phyloP scores from a whole-genome alignment of 2,329 filamentous ascomycete genomes.

The Curvularia hawaiiensis region DNA sequence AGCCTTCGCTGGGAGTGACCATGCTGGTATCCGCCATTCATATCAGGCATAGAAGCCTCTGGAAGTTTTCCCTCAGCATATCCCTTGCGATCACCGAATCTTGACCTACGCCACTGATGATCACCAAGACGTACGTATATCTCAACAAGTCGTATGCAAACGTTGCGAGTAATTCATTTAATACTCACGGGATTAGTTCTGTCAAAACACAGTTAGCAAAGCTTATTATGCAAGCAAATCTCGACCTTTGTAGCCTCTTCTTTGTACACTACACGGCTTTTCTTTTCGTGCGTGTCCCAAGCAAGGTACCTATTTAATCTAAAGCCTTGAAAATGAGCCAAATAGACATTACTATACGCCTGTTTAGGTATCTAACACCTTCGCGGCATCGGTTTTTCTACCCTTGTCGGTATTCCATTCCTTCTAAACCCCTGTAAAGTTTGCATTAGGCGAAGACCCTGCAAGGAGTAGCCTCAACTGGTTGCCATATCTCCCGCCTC shows the following conservation, averaged over 20 bases:
- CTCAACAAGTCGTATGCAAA: neutral
- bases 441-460: slow-evolving; percentile 1
- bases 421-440: neutral
- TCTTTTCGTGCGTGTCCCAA: neutral
- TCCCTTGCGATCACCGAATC: neutral
- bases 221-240: neutral
- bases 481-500: slow-evolving; percentile 20
- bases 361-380: neutral
- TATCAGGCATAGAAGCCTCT: slow-evolving; percentile 10
- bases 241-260: slow-evolving; percentile 5
- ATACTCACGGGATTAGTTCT: neutral
- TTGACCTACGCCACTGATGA: slow-evolving; percentile 2
- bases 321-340: neutral
- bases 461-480: slow-evolving; percentile 4
- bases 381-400: neutral
- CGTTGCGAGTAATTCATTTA: neutral
- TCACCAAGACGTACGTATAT: neutral
- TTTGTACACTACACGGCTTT: neutral
- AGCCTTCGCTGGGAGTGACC: neutral
- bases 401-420: neutral
- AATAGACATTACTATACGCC: neutral
- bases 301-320: neutral
- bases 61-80: slow-evolving; percentile 10
- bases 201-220: neutral
- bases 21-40: neutral